These are phyloP conservation scores for Lecanoromycetidae sp. DNA, from an alignment of 2,329 filamentous ascomycete species.

Conservation along the genomic window DNA sequence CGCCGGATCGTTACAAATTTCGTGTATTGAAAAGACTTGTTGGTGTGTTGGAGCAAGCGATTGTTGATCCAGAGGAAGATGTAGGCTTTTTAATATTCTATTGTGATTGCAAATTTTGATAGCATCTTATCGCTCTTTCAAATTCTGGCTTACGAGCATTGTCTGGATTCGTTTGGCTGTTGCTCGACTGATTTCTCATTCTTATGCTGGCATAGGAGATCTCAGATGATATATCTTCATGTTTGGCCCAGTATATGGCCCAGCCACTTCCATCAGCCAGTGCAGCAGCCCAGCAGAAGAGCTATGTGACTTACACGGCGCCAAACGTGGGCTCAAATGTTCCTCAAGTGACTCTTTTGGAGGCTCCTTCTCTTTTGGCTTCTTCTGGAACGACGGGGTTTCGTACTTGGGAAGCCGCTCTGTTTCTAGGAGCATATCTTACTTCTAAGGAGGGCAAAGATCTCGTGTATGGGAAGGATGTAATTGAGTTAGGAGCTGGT, in stretches of 20 bases:
- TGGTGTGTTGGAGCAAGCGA: conserved; percentile 56
- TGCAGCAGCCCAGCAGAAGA: conserved; percentile 55
- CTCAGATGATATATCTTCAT: conserved; percentile 64
- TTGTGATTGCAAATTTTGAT: not conserved
- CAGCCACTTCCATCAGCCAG: conserved; percentile 52
- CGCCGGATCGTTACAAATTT: conserved; percentile 57
- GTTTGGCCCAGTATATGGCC: conserved; percentile 53
- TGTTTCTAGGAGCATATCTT: conserved; percentile 52
- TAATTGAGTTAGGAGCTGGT: conserved; percentile 55
- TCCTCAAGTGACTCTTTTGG: conserved; percentile 40
- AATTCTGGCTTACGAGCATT: not conserved
- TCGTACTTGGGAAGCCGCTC: conserved; percentile 57
- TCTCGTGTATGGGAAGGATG: conserved; percentile 39
- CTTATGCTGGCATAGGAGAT: conserved; percentile 51
- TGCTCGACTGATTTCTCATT: conserved; percentile 18
- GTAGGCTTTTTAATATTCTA: conserved; percentile 43
- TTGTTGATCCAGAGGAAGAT: conserved; percentile 74
- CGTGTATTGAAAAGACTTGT: conserved; percentile 63
- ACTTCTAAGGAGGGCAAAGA: conserved; percentile 32
- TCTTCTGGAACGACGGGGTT: conserved; percentile 52
- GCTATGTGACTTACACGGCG: conserved; percentile 59
- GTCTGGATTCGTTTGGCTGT: not conserved
- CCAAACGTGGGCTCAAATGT: conserved; percentile 19
- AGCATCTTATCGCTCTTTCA: not conserved
- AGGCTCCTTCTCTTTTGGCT: conserved; percentile 42